phyloP scores from a whole-genome alignment of 352 stramenopile genomes.

The Globisporangium emineosum region DNA sequence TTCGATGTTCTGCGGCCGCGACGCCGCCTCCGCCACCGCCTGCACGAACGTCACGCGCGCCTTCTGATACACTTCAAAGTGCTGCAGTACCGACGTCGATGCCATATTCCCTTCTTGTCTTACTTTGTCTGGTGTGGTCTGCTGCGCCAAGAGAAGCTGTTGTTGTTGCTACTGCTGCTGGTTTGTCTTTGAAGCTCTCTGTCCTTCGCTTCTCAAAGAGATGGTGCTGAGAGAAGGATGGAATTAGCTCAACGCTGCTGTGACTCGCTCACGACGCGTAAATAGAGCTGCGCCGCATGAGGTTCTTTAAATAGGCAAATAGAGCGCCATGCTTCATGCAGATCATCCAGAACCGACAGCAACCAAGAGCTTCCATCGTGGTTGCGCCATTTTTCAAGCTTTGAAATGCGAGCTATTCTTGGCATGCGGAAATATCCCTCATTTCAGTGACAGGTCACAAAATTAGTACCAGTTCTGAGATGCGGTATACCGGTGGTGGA shows the following conservation, averaged over 20 bases:
- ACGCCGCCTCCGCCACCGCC: constrained; percentile 91
- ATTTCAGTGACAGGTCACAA: not conserved
- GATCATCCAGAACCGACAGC: too few relatives aligned
- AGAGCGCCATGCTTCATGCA: not conserved
- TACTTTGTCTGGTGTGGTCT: too few relatives aligned
- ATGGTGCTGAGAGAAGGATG: not conserved
- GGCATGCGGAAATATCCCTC: not conserved
- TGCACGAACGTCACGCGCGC: constrained; percentile 94
- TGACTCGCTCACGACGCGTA: not conserved
- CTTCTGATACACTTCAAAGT: constrained; percentile 96
- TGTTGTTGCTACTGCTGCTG: not conserved
- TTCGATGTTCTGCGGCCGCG: constrained; percentile 95
- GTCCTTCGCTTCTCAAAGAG: too few relatives aligned
- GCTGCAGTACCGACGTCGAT: constrained; percentile 89
- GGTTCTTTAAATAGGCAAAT: not conserved
- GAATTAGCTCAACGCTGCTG: constrained; percentile 1
- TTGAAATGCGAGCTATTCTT: not conserved
- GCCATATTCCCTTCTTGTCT: constrained; percentile 39
- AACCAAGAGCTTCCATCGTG: too few relatives aligned
- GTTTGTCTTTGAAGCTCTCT: not conserved
- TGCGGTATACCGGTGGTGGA: constrained; percentile 5
- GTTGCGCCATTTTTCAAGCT: too few relatives aligned
- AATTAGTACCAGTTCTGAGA: not conserved
- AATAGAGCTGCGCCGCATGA: not conserved
- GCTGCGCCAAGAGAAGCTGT: not conserved